Evolutionary conservation across 2,329 filamentous ascomycete genomes (phyloP), one percentile per base, ranked within the genome.

Genomic region (Fusarium sp.): DNA sequence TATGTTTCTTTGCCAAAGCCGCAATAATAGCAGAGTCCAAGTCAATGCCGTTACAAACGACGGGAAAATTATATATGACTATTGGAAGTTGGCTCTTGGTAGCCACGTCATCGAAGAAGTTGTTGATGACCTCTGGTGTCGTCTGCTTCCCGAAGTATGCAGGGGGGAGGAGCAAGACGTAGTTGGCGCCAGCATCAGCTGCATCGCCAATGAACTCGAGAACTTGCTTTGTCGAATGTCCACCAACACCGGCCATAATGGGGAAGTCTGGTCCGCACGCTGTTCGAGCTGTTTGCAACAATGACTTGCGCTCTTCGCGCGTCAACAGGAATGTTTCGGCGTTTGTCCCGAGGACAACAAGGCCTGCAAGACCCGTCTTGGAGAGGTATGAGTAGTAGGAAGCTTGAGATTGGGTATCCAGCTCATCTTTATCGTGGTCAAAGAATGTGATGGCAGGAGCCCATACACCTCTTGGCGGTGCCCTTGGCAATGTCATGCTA

Each of bases 251-350:
- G 80, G 51, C 94, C 84, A 96, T 94, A 69, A 97, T 85, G 34
- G 94, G 94, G 78, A 94, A 97, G 77, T 94, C 90, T 1, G 93
- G 92, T 0, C 94, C 94, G 38, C 96, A 91, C 60, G 88, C 88
- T 74, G 92, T 91, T 47, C 94, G 88, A 78, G 89, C 89, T 4
- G 85, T 80, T 37, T 80, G 75, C n/a, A 92, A 81, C 3, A 91
- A 82, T 38, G 81, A 79, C 54, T 80, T 80, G 50, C 88, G 83
- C 77, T 90, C 88, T 69, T 87, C 84, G 23, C 86, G 86, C 3
- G 86, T 88, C 30, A 87, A 67, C 34, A 88, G 80, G 72, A 87
- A 86, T 12, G 85, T 82, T 71, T 88, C 85, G 12, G 85, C 83
- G 71, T 87, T 87, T 31, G 85, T 87, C 28, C 85, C 85, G 28